Evolutionary conservation across 441 rosid genomes (phyloP).

Genomic region (Manihot esculenta): DNA sequence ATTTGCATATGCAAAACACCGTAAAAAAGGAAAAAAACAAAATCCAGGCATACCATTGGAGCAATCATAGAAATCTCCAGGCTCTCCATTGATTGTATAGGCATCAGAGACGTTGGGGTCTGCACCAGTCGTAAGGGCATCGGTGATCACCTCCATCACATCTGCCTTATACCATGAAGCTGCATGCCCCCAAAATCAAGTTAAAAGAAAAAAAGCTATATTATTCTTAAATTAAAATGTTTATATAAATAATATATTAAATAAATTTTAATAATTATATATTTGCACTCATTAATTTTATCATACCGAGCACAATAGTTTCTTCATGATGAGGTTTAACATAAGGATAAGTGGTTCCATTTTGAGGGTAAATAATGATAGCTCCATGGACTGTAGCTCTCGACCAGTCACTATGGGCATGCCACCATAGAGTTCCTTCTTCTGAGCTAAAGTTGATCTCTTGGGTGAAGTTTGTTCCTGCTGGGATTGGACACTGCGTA

Average conservation of each 20-base stretch:
- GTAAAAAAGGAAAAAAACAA: too few relatives aligned
- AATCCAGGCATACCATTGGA: constrained; percentile 19
- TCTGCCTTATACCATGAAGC: constrained; percentile 30
- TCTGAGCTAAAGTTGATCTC: constrained; percentile 15
- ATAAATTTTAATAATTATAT: too few relatives aligned
- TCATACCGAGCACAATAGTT: constrained; percentile 23
- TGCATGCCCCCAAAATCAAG: too few relatives aligned
- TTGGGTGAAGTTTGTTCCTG: constrained; percentile 24
- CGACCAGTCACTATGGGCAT: constrained; percentile 31
- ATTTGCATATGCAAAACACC: too few relatives aligned
- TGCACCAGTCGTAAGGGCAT: constrained; percentile 24
- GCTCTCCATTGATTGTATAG: constrained; percentile 32
- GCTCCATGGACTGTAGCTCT: constrained; percentile 31
- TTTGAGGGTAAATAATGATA: constrained; percentile 22
- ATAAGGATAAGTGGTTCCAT: constrained; percentile 17
- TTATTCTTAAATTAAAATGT: too few relatives aligned
- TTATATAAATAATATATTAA: too few relatives aligned
- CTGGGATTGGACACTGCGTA: constrained; percentile 31
- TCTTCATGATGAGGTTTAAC: constrained; percentile 15
- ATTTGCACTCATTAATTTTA: too few relatives aligned
- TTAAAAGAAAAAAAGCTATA: too few relatives aligned
- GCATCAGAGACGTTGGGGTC: constrained; percentile 17
- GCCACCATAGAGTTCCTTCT: constrained; percentile 39
- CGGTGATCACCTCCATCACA: constrained; percentile 18
- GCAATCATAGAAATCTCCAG: constrained; percentile 31